Conservation (phyloP, 129 eudicot genomes). For the Daucus carota region DH1_v3.0 NC_030386.2:39597001-39597500, state of each 20-base stretch:
- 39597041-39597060: too few species aligned
- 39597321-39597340: constrained; percentile 37
- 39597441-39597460: constrained; percentile 26
- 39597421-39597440: constrained; percentile 35
- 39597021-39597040: too few species aligned
- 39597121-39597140: background rate
- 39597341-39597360: constrained; percentile 24
- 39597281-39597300: background rate
- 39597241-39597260: background rate
- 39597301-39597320: constrained; percentile 19
- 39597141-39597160: background rate
- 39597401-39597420: constrained; percentile 46
- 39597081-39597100: background rate
- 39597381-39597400: constrained; percentile 76
- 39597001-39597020: background rate
- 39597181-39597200: background rate
- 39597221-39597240: background rate
- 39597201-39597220: background rate
- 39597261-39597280: background rate
- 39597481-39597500: constrained; percentile 44
- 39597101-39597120: background rate
- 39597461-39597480: constrained; percentile 49
- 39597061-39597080: background rate
- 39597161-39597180: background rate
- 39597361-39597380: constrained; percentile 31